These are phyloP conservation scores for Alternaria sp. DNA, from an alignment of 2,329 filamentous ascomycete genomes.

Conservation along the genomic window DNA sequence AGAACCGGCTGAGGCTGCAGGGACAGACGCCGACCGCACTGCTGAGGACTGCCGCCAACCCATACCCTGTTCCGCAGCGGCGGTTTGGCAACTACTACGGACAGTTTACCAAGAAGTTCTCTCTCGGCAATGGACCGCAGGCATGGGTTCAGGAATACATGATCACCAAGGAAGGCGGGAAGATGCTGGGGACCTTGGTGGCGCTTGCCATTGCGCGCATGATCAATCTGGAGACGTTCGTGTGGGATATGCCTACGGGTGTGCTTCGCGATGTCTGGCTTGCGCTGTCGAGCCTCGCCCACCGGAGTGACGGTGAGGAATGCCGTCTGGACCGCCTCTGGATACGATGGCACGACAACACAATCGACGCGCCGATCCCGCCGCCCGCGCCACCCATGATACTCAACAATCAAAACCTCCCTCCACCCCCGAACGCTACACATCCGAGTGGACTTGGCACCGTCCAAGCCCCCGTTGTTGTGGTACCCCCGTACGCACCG, in stretches of 20 bases:
- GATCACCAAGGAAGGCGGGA: slow-evolving; percentile 81
- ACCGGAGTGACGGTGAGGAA: slow-evolving; percentile 64
- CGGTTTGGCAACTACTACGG: slow-evolving; percentile 77
- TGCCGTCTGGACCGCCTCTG: slow-evolving; percentile 76
- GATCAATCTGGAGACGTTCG: slow-evolving; percentile 80
- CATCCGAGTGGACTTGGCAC: slow-evolving; percentile 45
- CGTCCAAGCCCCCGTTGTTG: slow-evolving; percentile 41
- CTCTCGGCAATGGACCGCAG: slow-evolving; percentile 78
- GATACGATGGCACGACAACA: slow-evolving; percentile 84
- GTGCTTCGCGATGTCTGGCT: slow-evolving; percentile 83
- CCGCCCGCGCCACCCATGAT: slow-evolving; percentile 48
- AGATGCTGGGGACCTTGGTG: slow-evolving; percentile 86
- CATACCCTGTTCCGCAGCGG: slow-evolving; percentile 48
- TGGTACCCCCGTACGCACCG: slow-evolving; percentile 37
- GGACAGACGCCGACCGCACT: slow-evolving; percentile 8
- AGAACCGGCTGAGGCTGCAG: slow-evolving; percentile 42
- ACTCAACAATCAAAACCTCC: slow-evolving; percentile 45
- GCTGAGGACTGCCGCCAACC: slow-evolving; percentile 23
- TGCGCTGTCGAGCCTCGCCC: slow-evolving; percentile 73
- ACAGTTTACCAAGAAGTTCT: slow-evolving; percentile 81
- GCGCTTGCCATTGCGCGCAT: slow-evolving; percentile 81
- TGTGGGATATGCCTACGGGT: slow-evolving; percentile 90
- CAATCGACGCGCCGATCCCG: slow-evolving; percentile 50
- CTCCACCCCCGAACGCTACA: slow-evolving; percentile 47
- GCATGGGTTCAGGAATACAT: slow-evolving; percentile 84